Evolutionary conservation across 768 basidiomycete species (phyloP), one percentile per base, ranked within the genome.

Genomic region (Tulasnella sp.): DNA sequence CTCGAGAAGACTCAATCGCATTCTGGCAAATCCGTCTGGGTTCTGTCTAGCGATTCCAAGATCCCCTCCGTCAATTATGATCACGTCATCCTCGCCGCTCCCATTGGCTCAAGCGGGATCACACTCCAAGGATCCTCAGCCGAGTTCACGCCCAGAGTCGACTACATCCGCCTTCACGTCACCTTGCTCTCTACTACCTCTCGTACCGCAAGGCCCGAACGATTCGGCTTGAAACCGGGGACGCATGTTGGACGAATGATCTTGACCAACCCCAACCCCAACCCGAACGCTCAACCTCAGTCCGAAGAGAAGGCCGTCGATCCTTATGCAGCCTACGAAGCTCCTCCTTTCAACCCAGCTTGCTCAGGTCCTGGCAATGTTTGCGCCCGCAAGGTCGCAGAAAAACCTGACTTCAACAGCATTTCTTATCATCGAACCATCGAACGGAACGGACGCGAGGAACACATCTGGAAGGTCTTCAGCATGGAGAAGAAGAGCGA

Each of bases 381-480:
- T 29, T 59, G 74, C 26, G 40, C 47, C 7, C 81, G 86, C 40
- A 79, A 81, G n/a, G 85, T 85, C 5, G 84, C 84, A 12, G 82
- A 82, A 22, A 84, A 84, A 69, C 91, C 94, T 0, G 89, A 91
- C 73, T 97, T 98, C 82, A 93, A 92, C 76, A 94, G 92, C 0
- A 80, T 97, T 47, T 88, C 89, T 9, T 97, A 95, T 80, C 91
- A 90, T 75, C 69, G 70, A 75, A 81, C 62, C 82, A 85, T 36
- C 82, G 82, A 39, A 86, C 86, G 64, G 77, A 72, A 75, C 14
- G 79, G 77, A 8, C 74, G 69, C 34, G 75, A 76, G 29, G 84
- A 86, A 77, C 93, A 89, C 86, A 84, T 84, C 12, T 93, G 95
- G 70, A 98, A 97, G 82, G 91, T 97, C 62, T 95, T 95, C 78